Evolutionary conservation across 208 protist genomes (phyloP).

Genomic region (Naegleria lovaniensis): DNA sequence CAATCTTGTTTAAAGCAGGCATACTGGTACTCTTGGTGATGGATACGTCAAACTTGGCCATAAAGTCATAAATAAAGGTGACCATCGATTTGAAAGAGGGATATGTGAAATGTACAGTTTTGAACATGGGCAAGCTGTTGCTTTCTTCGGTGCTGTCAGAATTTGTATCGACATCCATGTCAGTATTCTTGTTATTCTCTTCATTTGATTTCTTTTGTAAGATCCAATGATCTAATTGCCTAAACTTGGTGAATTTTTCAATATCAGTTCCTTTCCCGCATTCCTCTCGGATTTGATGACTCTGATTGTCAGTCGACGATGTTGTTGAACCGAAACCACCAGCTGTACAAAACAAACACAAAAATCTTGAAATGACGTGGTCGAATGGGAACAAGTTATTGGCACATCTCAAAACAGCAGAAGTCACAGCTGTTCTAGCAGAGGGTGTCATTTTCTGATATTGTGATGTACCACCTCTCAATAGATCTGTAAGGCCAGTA

Average conservation of each 20-base stretch:
- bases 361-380: not conserved
- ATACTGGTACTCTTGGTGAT: not conserved
- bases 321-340: not conserved
- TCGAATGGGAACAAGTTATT: constrained; percentile 18
- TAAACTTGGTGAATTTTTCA: not conserved
- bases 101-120: not conserved
- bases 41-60: not conserved
- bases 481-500: not conserved
- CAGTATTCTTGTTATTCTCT: no score
- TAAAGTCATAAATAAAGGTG: not conserved
- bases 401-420: not conserved
- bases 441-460: not conserved
- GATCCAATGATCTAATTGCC: not conserved
- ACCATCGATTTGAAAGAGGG: not conserved
- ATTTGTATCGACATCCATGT: not conserved
- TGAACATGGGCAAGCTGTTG: not conserved
- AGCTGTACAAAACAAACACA: not conserved
- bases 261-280: not conserved
- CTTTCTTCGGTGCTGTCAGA: not conserved
- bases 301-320: not conserved
- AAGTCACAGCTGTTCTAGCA: not conserved
- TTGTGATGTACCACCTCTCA: not conserved
- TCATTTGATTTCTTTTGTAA: not conserved
- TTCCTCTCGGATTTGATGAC: not conserved
- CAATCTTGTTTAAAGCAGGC: not conserved